phyloP scores from a whole-genome alignment of 164 flowering plant genomes.

The Hamamelis virginiana region DNA sequence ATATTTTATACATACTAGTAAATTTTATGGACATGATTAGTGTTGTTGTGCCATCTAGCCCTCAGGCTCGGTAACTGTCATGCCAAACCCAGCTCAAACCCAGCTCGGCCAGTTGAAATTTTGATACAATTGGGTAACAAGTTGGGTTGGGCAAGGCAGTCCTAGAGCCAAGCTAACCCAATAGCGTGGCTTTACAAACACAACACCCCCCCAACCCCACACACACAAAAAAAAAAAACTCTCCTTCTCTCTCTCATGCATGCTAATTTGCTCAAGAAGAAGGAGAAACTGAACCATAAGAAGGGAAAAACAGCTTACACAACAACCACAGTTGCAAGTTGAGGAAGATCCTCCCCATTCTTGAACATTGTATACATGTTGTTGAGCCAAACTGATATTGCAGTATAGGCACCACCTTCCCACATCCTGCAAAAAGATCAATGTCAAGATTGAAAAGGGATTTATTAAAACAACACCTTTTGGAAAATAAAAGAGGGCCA shows the following conservation, averaged over 20 bases:
- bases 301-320: conserved; percentile 54
- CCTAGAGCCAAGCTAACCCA: neutral
- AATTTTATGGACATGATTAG: no score
- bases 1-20: no score
- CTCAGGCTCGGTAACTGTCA: neutral
- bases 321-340: conserved; percentile 69
- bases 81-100: neutral
- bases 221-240: no score
- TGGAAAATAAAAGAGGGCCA: neutral
- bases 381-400: conserved; percentile 83
- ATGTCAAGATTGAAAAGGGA: conserved; percentile 4
- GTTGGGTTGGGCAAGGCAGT: neutral
- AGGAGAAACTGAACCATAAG: neutral
- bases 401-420: conserved; percentile 81
- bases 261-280: no score
- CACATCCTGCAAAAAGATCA: conserved; percentile 67
- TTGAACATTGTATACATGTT: conserved; percentile 43
- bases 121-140: neutral
- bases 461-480: neutral
- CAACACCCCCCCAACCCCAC: no score
- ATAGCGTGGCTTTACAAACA: neutral
- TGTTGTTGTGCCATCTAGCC: neutral
- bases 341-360: conserved; percentile 77
- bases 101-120: neutral
- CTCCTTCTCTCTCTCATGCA: no score